Evolutionary conservation across 1,139 yeast genomes (phyloP).

Genomic region (Pneumocystis carinii): DNA sequence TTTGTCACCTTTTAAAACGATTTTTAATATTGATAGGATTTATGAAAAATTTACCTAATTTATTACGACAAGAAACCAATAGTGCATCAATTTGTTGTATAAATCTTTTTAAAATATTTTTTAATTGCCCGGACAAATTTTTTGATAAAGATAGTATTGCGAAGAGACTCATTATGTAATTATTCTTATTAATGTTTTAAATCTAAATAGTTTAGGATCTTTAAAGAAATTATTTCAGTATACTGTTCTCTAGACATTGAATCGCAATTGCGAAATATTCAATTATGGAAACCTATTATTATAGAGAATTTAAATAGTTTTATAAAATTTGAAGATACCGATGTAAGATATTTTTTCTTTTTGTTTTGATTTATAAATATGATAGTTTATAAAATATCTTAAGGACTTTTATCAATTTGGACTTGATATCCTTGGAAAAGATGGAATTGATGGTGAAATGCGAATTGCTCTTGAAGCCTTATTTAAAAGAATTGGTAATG

Average conservation of each 20-base stretch:
- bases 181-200: neutral
- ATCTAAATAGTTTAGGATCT: slow-evolving; percentile 24
- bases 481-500: slow-evolving; percentile 15
- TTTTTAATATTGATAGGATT: slow-evolving; percentile 42
- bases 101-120: slow-evolving; percentile 63
- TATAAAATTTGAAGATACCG: slow-evolving; percentile 58
- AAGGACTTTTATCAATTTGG: slow-evolving; percentile 56
- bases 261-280: slow-evolving; percentile 59
- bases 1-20: neutral
- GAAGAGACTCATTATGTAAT: slow-evolving; percentile 41
- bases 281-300: slow-evolving; percentile 84
- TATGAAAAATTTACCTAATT: slow-evolving; percentile 81
- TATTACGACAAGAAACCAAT: slow-evolving; percentile 79
- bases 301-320: slow-evolving; percentile 75
- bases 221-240: slow-evolving; percentile 53
- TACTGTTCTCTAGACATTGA: slow-evolving; percentile 59
- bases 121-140: slow-evolving; percentile 36
- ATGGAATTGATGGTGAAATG: slow-evolving; percentile 47
- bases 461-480: slow-evolving; percentile 38
- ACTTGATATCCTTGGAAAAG: slow-evolving; percentile 51
- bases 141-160: slow-evolving; percentile 33
- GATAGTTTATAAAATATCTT: slow-evolving; percentile 40
- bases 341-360: slow-evolving; percentile 20
- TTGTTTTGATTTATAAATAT: neutral
- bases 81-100: slow-evolving; percentile 79